These are phyloP conservation scores for Vanderwaltozyma tropicalis DNA, from an alignment of 805 yeast species.

Conservation along the genomic window DNA sequence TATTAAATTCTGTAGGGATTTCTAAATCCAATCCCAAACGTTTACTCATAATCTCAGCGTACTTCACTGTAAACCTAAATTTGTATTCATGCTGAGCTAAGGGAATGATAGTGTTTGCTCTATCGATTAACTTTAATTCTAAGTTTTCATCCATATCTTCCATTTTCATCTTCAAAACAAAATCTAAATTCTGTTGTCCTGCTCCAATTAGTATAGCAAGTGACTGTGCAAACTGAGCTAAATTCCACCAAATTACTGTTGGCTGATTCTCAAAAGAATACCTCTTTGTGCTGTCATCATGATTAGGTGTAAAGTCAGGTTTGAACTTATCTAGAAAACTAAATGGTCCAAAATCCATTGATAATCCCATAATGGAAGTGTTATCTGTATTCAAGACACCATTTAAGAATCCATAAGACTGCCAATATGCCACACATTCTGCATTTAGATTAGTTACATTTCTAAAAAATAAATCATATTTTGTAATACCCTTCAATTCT, in stretches of 20 bases:
- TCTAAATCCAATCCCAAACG: slow-evolving; percentile 56
- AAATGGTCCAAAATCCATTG: slow-evolving; percentile 93
- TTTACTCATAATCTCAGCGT: slow-evolving; percentile 45
- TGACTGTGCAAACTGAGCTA: slow-evolving; percentile 74
- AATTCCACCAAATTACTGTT: slow-evolving; percentile 84
- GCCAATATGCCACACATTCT: slow-evolving; percentile 70
- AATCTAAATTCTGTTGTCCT: slow-evolving; percentile 42
- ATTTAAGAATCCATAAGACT: slow-evolving; percentile 82
- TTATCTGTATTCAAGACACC: slow-evolving; percentile 95
- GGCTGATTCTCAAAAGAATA: slow-evolving; percentile 83
- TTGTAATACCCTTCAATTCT: slow-evolving; percentile 33
- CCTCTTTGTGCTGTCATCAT: slow-evolving; percentile 63
- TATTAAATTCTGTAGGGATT: slow-evolving; percentile 29
- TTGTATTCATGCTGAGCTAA: slow-evolving; percentile 57
- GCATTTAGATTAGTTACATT: slow-evolving; percentile 73
- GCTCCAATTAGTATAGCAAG: slow-evolving; percentile 75
- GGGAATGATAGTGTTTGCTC: slow-evolving; percentile 59
- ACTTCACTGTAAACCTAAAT: slow-evolving; percentile 46
- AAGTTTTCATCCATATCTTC: slow-evolving; percentile 39
- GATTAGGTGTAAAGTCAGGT: slow-evolving; percentile 78
- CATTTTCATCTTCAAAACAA: slow-evolving; percentile 20
- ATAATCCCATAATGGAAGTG: slow-evolving; percentile 77
- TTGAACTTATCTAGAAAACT: slow-evolving; percentile 80
- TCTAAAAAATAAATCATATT: slow-evolving; percentile 61
- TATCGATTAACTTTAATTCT: slow-evolving; percentile 39